Percentiles rank a stretch among this genome's conserved stretches.
These are phyloP conservation scores for Neurospora sp. DNA, from an alignment of 2,329 filamentous ascomycete genomes.

Conservation along the genomic window DNA sequence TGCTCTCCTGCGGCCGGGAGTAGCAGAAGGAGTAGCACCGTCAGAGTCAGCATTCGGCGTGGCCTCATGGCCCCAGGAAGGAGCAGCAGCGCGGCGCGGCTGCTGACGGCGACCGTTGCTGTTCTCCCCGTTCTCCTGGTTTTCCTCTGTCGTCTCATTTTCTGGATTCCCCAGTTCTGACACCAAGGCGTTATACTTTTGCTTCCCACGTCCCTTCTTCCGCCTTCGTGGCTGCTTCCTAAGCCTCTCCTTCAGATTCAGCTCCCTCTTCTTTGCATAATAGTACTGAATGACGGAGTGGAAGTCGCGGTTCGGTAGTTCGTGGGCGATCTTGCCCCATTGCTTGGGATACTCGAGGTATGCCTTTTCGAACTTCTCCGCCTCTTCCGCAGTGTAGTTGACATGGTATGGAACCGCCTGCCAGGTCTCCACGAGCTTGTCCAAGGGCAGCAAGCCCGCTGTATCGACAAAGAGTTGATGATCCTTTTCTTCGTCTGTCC, in stretches of 20 bases:
- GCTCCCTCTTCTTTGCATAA: conserved; percentile 67
- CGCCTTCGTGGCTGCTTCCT: conserved; percentile 53
- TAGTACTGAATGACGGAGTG: conserved; percentile 79
- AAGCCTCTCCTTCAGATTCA: conserved; percentile 68
- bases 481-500: conserved; percentile 49
- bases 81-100: conserved; percentile 57
- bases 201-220: conserved; percentile 49
- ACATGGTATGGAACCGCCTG: conserved; percentile 63
- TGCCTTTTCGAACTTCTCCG: conserved; percentile 59
- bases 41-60: conserved; percentile 46
- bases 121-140: conserved; percentile 47
- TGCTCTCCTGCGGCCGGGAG: conserved; percentile 43
- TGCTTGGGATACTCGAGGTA: conserved; percentile 73
- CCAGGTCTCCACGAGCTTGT: conserved; percentile 59
- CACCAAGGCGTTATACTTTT: conserved; percentile 53
- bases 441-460: conserved; percentile 54
- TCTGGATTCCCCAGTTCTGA: conserved; percentile 55
- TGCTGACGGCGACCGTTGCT: conserved; percentile 43
- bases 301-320: conserved; percentile 59
- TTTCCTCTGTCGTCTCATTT: conserved; percentile 42
- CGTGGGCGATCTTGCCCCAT: conserved; percentile 68
- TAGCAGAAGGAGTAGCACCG: conserved; percentile 45
- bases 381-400: conserved; percentile 66
- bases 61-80: conserved; percentile 59
- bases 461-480: conserved; percentile 53